These are phyloP conservation scores for Ustilago bromivora DNA, from an alignment of 1,284 basidiomycete genomes.

Conservation along the genomic window DNA sequence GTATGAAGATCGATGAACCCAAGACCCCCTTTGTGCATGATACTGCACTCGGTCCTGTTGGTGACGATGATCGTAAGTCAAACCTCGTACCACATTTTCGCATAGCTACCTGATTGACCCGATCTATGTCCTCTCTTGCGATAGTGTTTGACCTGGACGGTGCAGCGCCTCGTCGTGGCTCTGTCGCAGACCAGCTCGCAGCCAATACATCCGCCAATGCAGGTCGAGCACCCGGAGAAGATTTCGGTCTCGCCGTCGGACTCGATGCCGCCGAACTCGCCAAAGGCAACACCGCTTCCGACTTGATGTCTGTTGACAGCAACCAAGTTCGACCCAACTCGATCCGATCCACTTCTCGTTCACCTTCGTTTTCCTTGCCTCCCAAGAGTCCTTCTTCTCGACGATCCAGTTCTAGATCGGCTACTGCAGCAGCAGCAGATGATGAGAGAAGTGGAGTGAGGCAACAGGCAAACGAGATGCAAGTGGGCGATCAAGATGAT, in stretches of 20 bases:
- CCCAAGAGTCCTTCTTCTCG: slow-evolving; percentile 54
- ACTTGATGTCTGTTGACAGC: not conserved
- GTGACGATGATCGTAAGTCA: slow-evolving; percentile 59
- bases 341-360: slow-evolving; percentile 37
- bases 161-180: slow-evolving; percentile 38
- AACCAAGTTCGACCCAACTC: slow-evolving; percentile 14
- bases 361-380: slow-evolving; percentile 57
- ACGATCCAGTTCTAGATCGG: slow-evolving; percentile 54
- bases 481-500: slow-evolving; percentile 41
- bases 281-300: not conserved
- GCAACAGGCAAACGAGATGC: slow-evolving; percentile 50
- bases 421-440: slow-evolving; percentile 38
- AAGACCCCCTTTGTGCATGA: slow-evolving; percentile 69
- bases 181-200: slow-evolving; percentile 54
- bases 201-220: slow-evolving; percentile 66
- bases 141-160: slow-evolving; percentile 60
- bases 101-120: not conserved
- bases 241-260: slow-evolving; percentile 44
- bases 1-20: slow-evolving; percentile 70
- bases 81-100: not conserved
- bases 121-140: not conserved
- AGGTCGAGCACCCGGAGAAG: slow-evolving; percentile 27
- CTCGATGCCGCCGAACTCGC: slow-evolving; percentile 56
- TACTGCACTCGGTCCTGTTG: slow-evolving; percentile 52
- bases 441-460: slow-evolving; percentile 52